Percentiles rank a stretch among this genome's conserved stretches.
Conservation (phyloP, 1,284 basidiomycete genomes). For the Marasmius oreades region DNA sequence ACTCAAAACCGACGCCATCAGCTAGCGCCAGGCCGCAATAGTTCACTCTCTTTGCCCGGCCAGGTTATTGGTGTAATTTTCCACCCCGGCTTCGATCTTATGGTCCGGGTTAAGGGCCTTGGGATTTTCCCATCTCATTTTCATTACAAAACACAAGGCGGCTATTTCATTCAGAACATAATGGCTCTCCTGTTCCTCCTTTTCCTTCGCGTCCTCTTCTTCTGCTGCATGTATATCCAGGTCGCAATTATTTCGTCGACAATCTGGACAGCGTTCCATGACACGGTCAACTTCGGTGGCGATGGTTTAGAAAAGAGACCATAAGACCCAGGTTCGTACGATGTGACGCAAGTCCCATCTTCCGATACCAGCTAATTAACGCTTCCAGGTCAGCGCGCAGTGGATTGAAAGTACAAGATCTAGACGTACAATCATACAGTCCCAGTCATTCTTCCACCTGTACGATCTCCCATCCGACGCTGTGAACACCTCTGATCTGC, state of each 20-base stretch:
- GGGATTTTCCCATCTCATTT: no score
- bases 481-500: constrained; percentile 13
- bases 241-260: constrained; percentile 33
- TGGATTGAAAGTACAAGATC: background rate
- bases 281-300: constrained; percentile 23
- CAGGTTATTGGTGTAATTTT: no score
- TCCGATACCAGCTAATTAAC: constrained; percentile 5
- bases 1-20: no score
- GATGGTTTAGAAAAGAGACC: constrained; percentile 17
- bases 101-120: no score
- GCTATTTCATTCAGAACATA: background rate
- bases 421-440: constrained; percentile 1
- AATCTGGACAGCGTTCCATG: constrained; percentile 25
- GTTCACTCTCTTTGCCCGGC: no score
- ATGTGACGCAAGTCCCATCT: constrained; percentile 22
- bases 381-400: background rate
- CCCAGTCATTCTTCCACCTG: constrained; percentile 13
- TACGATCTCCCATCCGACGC: constrained; percentile 15
- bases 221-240: constrained; percentile 30
- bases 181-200: constrained; percentile 2
- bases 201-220: constrained; percentile 1
- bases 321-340: constrained; percentile 22
- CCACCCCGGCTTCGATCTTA: no score
- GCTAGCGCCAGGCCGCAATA: no score
- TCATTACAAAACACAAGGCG: no score